Conservation (phyloP, 2,329 filamentous ascomycete species). For the Colletotrichum sp. region DNA sequence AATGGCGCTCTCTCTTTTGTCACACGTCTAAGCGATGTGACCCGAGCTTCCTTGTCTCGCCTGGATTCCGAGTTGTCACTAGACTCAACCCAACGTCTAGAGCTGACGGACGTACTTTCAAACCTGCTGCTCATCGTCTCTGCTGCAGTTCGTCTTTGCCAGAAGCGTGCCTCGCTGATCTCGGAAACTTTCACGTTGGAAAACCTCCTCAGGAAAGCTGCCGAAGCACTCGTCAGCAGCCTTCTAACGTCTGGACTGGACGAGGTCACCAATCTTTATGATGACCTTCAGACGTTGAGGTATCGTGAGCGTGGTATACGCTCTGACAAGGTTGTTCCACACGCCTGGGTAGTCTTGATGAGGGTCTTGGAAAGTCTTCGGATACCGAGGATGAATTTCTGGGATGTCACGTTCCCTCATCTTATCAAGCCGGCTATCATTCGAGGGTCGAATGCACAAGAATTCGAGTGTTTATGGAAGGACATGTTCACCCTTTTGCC, state of each 20-base stretch:
- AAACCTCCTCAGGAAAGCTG: conserved; percentile 48
- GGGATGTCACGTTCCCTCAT: conserved; percentile 58
- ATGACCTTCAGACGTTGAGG: conserved; percentile 47
- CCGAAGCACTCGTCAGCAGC: conserved; percentile 39
- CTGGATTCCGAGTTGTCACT: conserved; percentile 27
- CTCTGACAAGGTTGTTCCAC: conserved; percentile 45
- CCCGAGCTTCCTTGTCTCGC: conserved; percentile 39
- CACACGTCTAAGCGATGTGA: conserved; percentile 46
- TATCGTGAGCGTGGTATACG: conserved; percentile 58
- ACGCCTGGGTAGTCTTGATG: conserved; percentile 66
- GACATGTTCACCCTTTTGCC: conserved; percentile 66
- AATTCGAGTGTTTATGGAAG: conserved; percentile 63
- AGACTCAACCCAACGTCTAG: conserved; percentile 26
- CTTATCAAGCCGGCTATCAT: conserved; percentile 40
- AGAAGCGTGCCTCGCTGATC: conserved; percentile 33
- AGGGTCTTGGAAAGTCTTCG: conserved; percentile 54
- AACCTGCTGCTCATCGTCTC: conserved; percentile 41
- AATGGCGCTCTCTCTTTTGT: conserved; percentile 45
- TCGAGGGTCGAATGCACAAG: conserved; percentile 44
- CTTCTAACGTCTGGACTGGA: conserved; percentile 49
- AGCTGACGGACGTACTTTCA: conserved; percentile 39
- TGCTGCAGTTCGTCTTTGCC: conserved; percentile 44
- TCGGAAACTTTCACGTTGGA: conserved; percentile 51
- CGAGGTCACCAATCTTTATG: conserved; percentile 50
- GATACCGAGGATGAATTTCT: conserved; percentile 62